Percentiles rank a stretch among this genome's conserved stretches.
phyloP scores from a whole-genome alignment of 73 alveolate genomes.

The Paramecium primaurelia region DNA sequence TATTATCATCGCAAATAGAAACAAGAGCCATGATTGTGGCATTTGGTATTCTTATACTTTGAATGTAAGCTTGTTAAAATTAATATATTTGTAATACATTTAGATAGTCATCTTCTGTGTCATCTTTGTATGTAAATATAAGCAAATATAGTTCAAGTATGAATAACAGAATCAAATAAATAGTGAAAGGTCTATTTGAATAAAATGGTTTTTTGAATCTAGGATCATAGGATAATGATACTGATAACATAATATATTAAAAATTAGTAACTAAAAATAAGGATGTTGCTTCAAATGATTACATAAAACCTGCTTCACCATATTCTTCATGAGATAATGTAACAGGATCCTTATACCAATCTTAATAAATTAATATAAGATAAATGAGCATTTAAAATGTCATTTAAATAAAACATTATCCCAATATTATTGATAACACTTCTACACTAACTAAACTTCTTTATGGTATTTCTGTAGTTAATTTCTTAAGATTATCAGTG shows the following conservation, averaged over 20 bases:
- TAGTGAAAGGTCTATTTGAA: not conserved
- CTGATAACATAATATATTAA: not conserved
- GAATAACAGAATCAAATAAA: not conserved
- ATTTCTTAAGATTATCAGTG: not conserved
- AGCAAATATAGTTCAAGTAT: not conserved
- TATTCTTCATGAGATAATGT: not conserved
- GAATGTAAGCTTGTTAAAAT: slow-evolving; percentile 2
- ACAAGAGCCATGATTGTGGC: slow-evolving; percentile 34
- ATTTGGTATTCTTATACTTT: slow-evolving; percentile 25
- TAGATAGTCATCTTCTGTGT: slow-evolving; percentile 25
- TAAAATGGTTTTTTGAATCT: slow-evolving; percentile 10
- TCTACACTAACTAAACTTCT: not conserved
- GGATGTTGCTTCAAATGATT: slow-evolving; percentile 40
- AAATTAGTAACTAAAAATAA: not conserved
- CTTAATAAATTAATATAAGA: not conserved
- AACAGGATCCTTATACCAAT: slow-evolving; percentile 4
- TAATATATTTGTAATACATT: not conserved
- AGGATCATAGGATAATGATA: not conserved
- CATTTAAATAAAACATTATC: not conserved
- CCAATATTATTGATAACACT: not conserved
- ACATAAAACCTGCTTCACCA: not conserved
- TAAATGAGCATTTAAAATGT: not conserved
- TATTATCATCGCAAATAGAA: not conserved
- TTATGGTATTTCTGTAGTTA: not conserved
- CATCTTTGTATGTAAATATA: not conserved